Conservation (phyloP, 352 stramenopile species). For the Pelagophyceae sp. region DNA sequence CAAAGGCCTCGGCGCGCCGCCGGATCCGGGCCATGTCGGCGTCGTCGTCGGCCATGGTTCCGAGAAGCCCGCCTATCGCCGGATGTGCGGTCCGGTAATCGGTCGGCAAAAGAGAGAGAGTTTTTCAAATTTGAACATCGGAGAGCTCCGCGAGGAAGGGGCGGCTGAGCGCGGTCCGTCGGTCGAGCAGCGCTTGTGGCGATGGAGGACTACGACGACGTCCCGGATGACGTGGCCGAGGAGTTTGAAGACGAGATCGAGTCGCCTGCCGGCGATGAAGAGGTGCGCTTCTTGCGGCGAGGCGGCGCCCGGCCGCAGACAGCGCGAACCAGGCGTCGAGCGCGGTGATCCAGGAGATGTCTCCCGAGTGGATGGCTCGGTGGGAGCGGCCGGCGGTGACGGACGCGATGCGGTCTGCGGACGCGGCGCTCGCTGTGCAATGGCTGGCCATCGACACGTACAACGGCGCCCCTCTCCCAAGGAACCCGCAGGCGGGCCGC, state of each 20-base stretch:
- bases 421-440: background rate
- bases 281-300: too few relatives aligned
- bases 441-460: constrained; percentile 13
- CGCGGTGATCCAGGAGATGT: background rate
- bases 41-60: too few relatives aligned
- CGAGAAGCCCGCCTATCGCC: too few relatives aligned
- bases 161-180: background rate
- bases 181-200: background rate
- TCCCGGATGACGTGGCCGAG: background rate
- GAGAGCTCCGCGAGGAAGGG: background rate
- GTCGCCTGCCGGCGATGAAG: background rate
- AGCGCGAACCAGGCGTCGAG: too few relatives aligned
- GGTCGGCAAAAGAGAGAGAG: background rate
- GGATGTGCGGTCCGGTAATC: too few relatives aligned
- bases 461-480: background rate
- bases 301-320: background rate
- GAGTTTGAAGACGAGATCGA: background rate
- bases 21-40: background rate
- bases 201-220: background rate
- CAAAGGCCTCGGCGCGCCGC: background rate
- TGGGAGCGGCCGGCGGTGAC: background rate
- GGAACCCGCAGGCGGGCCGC: background rate
- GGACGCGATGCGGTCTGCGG: background rate
- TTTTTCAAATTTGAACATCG: background rate
- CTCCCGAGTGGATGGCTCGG: background rate